These are phyloP conservation scores for Microascus cirrosus DNA, from an alignment of 2,329 filamentous ascomycete species.

Conservation along the genomic window DNA sequence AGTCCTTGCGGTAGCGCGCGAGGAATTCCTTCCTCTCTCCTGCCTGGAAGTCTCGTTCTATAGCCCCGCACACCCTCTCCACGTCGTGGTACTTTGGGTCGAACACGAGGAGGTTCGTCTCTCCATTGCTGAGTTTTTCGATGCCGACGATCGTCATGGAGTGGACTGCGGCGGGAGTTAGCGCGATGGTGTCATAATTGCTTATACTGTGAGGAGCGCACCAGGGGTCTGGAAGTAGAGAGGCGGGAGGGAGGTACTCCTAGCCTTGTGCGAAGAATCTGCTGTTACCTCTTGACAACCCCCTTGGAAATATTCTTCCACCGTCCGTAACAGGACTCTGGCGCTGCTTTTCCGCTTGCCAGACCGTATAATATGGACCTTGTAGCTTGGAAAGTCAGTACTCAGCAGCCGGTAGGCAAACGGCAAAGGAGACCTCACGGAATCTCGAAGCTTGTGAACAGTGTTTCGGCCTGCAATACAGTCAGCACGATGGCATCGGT, in stretches of 20 bases:
- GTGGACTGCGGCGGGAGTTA: constrained; percentile 44
- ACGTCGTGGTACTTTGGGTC: constrained; percentile 43
- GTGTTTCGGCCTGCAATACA: constrained; percentile 55
- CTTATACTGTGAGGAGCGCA: constrained; percentile 17
- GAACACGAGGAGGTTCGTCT: constrained; percentile 67
- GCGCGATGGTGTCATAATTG: neutral
- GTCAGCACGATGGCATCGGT: neutral
- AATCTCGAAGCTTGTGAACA: constrained; percentile 61
- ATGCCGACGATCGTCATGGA: constrained; percentile 85
- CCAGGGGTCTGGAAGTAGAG: constrained; percentile 83
- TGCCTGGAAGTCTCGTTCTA: neutral
- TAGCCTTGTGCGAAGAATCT: constrained; percentile 42
- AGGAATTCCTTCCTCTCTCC: constrained; percentile 37
- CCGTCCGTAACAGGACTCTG: constrained; percentile 23
- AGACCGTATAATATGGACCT: neutral
- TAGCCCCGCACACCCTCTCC: constrained; percentile 3
- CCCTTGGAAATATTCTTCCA: constrained; percentile 66
- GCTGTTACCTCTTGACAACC: constrained; percentile 26
- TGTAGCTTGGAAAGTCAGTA: neutral
- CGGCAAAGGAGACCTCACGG: constrained; percentile 29
- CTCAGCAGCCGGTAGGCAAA: neutral
- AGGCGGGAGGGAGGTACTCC: constrained; percentile 62
- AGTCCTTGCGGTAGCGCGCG: constrained; percentile 62
- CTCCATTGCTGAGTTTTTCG: constrained; percentile 55
- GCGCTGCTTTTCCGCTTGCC: neutral